A percentile compares a stretch with the other conserved stretches of the same genome.
These are phyloP conservation scores for Verticillium albo-atrum DNA, from an alignment of 2,329 filamentous ascomycete species.

Conservation along the genomic window DNA sequence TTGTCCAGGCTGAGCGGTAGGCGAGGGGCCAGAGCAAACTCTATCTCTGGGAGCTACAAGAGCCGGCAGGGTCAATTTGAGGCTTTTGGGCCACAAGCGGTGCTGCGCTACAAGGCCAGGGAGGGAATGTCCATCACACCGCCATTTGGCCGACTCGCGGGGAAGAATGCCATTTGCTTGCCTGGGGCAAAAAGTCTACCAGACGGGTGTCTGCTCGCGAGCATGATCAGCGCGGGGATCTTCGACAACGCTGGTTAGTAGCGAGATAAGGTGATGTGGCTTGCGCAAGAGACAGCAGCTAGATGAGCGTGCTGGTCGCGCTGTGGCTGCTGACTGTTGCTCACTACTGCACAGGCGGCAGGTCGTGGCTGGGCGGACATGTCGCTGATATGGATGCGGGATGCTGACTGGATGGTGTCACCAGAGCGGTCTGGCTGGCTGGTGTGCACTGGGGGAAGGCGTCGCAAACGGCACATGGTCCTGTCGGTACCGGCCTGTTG, in stretches of 20 bases:
- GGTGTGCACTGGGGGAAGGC: not conserved
- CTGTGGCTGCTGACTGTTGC: not conserved
- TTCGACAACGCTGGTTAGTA: not conserved
- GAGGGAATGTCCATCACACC: not conserved
- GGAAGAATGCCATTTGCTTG: not conserved
- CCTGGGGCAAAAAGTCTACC: not conserved
- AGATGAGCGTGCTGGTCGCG: not conserved
- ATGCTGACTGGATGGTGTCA: not conserved
- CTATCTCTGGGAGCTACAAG: not conserved
- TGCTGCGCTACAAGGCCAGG: not conserved
- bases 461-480: not conserved
- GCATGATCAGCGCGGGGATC: not conserved
- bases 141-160: not conserved
- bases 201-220: not conserved
- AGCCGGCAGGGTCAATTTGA: not conserved
- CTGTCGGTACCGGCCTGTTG: not conserved
- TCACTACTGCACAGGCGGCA: not conserved
- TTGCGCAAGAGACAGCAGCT: not conserved
- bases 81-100: not conserved
- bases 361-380: not conserved
- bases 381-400: not conserved
- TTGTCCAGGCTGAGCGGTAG: not conserved
- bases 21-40: not conserved
- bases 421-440: not conserved
- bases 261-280: not conserved